Evolutionary conservation across 306 rosid genomes (phyloP).

Genomic region (Rosa multiflora): DNA sequence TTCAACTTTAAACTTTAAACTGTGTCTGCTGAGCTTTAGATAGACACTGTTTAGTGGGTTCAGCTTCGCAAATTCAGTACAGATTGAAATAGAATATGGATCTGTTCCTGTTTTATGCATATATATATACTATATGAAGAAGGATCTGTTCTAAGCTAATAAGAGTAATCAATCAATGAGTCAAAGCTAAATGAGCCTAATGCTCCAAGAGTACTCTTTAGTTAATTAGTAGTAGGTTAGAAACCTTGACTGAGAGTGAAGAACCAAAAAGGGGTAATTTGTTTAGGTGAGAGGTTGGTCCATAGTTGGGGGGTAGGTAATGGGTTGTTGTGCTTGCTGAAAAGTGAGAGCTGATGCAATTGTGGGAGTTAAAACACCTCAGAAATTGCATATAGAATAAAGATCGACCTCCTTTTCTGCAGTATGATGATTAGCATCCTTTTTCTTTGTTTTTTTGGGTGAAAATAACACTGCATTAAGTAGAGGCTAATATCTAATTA

Average conservation of each 20-base stretch:
- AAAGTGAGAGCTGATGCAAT: not conserved
- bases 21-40: conserved; percentile 32
- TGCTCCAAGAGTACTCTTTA: conserved; percentile 3
- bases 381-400: not conserved
- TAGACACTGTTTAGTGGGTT: conserved; percentile 36
- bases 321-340: not conserved
- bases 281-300: conserved; percentile 14
- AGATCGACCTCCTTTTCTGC: not conserved
- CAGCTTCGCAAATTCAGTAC: conserved; percentile 8
- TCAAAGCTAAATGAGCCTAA: not conserved
- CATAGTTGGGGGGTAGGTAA: conserved; percentile 7
- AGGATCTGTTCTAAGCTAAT: not conserved
- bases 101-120: not conserved
- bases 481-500: not conserved
- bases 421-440: not conserved
- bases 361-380: not conserved
- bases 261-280: not conserved
- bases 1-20: not conserved
- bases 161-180: not conserved
- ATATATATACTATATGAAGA: not conserved
- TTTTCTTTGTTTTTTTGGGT: not conserved
- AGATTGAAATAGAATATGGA: not conserved
- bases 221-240: not conserved
- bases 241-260: conserved; percentile 3
- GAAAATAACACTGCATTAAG: too few relatives aligned